Percentiles rank a stretch among this genome's conserved stretches.
Evolutionary conservation across 768 basidiomycete species (phyloP).

Genomic region (Serpula lacrymans): DNA sequence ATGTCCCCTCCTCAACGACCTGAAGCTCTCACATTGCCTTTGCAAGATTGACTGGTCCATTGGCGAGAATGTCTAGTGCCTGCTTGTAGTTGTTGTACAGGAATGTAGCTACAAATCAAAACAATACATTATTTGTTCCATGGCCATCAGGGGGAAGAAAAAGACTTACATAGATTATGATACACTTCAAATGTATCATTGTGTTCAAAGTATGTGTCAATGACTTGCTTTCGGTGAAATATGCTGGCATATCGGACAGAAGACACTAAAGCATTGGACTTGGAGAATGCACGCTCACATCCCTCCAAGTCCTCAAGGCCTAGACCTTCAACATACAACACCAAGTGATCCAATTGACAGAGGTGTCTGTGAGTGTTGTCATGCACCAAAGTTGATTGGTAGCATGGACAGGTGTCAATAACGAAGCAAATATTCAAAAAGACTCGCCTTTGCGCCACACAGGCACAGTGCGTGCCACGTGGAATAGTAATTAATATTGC

Average conservation of each 20-base stretch:
- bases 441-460: too few species aligned
- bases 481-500: too few species aligned
- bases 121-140: background rate
- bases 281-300: conserved; percentile 17
- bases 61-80: conserved; percentile 8
- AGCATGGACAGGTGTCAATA: too few species aligned
- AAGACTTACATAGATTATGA: conserved; percentile 1
- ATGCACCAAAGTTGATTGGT: too few species aligned
- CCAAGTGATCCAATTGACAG: conserved; percentile 16
- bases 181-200: background rate
- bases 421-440: too few species aligned
- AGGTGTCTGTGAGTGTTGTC: conserved; percentile 17
- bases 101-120: conserved; percentile 4
- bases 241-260: conserved; percentile 9
- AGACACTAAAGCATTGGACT: conserved; percentile 12
- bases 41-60: background rate
- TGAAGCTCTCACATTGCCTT: background rate
- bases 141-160: too few species aligned
- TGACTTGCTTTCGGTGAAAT: conserved; percentile 18
- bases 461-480: too few species aligned
- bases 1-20: conserved; percentile 1
- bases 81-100: conserved; percentile 13
- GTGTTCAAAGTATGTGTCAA: conserved; percentile 1
- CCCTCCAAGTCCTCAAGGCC: conserved; percentile 20
- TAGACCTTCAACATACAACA: conserved; percentile 10